Evolutionary conservation across 208 protist species (phyloP), one percentile per base, ranked within the genome.

Genomic region (Trypanosoma scelopori): DNA sequence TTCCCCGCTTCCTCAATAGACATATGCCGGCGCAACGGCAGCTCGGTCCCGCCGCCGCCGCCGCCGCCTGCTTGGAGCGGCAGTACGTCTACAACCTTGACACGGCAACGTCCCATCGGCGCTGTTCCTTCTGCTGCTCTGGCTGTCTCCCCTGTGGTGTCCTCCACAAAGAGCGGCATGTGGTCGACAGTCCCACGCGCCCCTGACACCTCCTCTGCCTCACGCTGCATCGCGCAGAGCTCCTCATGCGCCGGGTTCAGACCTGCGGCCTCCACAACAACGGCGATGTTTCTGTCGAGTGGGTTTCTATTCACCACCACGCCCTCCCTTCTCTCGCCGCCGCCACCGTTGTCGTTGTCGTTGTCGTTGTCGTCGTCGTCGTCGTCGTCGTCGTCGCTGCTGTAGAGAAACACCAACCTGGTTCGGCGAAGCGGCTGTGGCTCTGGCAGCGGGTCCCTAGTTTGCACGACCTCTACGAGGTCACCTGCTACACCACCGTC

Each of bases 361-460:
- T 9, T 9, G 9, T 25, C 48, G 30, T 25, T 13, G 27, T 12
- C 28, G 3, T 6, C 9, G 4, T 69, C 45, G n/a, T 6, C 41
- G 7, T 45, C 45, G 5, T 77, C 76, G 1, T 76, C 84, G 15
- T 93, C 87, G 48, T 93, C 87, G 63, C 85, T 82, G 37, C 84
- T 91, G 74, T 90, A 93, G 12, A 93, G 32, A 67, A 89, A 93
- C 7, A 91, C 84, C 63, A 87, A 64, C 58, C 86, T 87, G 0
- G 55, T 71, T 20, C 65, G 51, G 1, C 51, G 51, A n/a, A 7
- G n/a, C 3, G 42, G 15, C 43, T 52, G 41, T 32, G 25, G 57
- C 4, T 63, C 27, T 22, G 43, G 57, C 23, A 23, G 45, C 45
- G 22, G 23, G 11, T 41, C 55, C 3, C 47, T 13, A 35, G 23